Base-by-base conservation (phyloP, 2,329 filamentous ascomycete species). In the Sphaerulina musiva region DNA sequence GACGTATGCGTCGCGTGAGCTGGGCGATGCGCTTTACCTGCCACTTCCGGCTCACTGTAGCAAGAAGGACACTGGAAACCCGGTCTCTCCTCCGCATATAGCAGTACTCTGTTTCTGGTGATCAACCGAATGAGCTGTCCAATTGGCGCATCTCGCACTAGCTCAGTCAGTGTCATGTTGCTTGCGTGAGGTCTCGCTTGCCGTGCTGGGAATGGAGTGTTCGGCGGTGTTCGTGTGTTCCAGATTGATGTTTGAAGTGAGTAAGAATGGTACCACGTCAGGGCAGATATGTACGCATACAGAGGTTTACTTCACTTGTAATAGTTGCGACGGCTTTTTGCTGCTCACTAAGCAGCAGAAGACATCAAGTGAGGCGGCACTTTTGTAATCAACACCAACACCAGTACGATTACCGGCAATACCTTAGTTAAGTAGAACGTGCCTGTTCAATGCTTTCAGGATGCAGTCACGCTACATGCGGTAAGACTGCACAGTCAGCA, bases 81-180 rank as follows among this genome's bases (percentile, higher is more conserved):
- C 20, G 76, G 60, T 55, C 71, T 71, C 58, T 85, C 82, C 70
- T 84, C 82, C 12, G 81, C 80, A 56, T 84, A 84, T 54, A 76
- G 73, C 10, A 85, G 71, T 42, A 78, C 64, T 41, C 69, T 74
- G 63, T 81, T 81, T 32, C 69, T 68, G 2, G 80, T 80, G 51
- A 77, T 47, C 61, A 73, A 79, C 61, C 82, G 76, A 59, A 84
- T 74, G 46, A 83, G 60, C 60, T 84, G 80, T 60, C 82, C 82
- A 58, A 83, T 61, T 29, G 81, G 75, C 55, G 81, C 75, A 53
- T 84, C 81, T 65, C 80, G 72, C 53, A 84, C 70, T 4, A 76
- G 57, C 9, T 51, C 48, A 40, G 41, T 48, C 9, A 36, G 34
- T 36, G 34, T 36, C 34, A 36, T 36, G 9, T 10, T 36, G 34